Evolutionary conservation across 2,329 filamentous ascomycete genomes (phyloP).

Genomic region (Cytospora leucostoma): DNA sequence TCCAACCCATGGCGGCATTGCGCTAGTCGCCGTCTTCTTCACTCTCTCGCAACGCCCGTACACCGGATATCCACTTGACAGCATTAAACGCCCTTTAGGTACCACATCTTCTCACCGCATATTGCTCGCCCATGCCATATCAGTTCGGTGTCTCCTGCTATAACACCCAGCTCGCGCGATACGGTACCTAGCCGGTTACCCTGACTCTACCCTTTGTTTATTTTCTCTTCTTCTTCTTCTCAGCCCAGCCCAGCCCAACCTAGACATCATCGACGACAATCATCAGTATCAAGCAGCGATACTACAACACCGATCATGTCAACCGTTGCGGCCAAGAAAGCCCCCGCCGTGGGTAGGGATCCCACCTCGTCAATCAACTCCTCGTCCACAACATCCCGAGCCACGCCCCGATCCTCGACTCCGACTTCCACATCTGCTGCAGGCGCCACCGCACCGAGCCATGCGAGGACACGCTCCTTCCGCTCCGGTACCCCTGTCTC

Average conservation of each 20-base stretch:
- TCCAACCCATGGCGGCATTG: slow-evolving; percentile 20
- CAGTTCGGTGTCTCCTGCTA: slow-evolving; percentile 20
- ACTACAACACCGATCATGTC: slow-evolving; percentile 45
- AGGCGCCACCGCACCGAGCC: slow-evolving; percentile 46
- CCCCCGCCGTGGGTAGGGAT: slow-evolving; percentile 50
- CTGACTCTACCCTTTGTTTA: slow-evolving; percentile 11
- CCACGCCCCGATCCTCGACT: slow-evolving; percentile 49
- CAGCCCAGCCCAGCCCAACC: slow-evolving; percentile 13
- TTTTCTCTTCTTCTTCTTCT: slow-evolving; percentile 9
- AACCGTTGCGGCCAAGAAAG: slow-evolving; percentile 53
- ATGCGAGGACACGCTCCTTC: slow-evolving; percentile 57
- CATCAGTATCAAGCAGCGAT: slow-evolving; percentile 1
- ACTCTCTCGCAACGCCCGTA: slow-evolving; percentile 7
- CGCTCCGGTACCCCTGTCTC: slow-evolving; percentile 69
- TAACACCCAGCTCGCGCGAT: slow-evolving; percentile 19
- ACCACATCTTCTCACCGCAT: slow-evolving; percentile 29
- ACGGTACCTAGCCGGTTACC: slow-evolving; percentile 22
- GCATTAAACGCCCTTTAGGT: slow-evolving; percentile 22
- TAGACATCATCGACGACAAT: slow-evolving; percentile 14
- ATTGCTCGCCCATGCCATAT: slow-evolving; percentile 21
- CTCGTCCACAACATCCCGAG: slow-evolving; percentile 40
- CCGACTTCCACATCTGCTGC: slow-evolving; percentile 47
- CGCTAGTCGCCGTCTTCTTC: slow-evolving; percentile 24
- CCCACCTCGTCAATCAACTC: slow-evolving; percentile 39
- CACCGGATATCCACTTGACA: slow-evolving; percentile 25